Conservation (phyloP, 2,329 filamentous ascomycete genomes). For the Colletotrichum neosansevieriae region DNA sequence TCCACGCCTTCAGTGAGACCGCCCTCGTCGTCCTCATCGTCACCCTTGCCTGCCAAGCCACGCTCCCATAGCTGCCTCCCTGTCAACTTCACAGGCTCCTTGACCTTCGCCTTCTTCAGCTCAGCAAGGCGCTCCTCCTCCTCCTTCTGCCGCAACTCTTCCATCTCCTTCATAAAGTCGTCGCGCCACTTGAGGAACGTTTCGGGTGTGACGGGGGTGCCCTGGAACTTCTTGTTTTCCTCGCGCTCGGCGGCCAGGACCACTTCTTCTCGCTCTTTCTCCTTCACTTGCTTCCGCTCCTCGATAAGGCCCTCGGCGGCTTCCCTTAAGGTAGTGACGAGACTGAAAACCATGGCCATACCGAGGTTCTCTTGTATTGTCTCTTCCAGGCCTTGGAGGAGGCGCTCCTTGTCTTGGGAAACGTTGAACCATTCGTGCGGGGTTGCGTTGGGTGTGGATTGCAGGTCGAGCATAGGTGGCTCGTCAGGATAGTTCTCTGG, state of each 20-base stretch:
- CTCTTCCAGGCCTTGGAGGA: slow-evolving; percentile 78
- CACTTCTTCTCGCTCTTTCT: slow-evolving; percentile 68
- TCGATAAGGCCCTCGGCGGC: slow-evolving; percentile 86
- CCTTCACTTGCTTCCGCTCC: slow-evolving; percentile 76
- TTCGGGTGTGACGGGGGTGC: slow-evolving; percentile 87
- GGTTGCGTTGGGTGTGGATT: slow-evolving; percentile 76
- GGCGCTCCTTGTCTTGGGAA: slow-evolving; percentile 79
- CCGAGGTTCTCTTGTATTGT: slow-evolving; percentile 93
- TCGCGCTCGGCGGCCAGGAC: slow-evolving; percentile 78
- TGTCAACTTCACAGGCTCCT: slow-evolving; percentile 79
- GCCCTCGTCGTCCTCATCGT: slow-evolving; percentile 75
- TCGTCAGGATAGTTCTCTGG: slow-evolving; percentile 92
- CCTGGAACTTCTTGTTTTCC: slow-evolving; percentile 97
- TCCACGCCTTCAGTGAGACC: slow-evolving; percentile 73
- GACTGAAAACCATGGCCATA: slow-evolving; percentile 97
- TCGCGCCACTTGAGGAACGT: slow-evolving; percentile 87
- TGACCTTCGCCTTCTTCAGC: slow-evolving; percentile 81
- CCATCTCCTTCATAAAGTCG: slow-evolving; percentile 83
- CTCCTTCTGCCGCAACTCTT: slow-evolving; percentile 74
- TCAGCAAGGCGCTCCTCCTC: slow-evolving; percentile 86
- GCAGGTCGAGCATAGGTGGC: slow-evolving; percentile 84
- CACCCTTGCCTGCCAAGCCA: slow-evolving; percentile 75
- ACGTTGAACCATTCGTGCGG: slow-evolving; percentile 82
- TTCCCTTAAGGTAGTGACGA: slow-evolving; percentile 90
- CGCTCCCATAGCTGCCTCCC: slow-evolving; percentile 84